Conservation (phyloP, 2,329 filamentous ascomycete species). For the Talaromyces marneffei region DNA sequence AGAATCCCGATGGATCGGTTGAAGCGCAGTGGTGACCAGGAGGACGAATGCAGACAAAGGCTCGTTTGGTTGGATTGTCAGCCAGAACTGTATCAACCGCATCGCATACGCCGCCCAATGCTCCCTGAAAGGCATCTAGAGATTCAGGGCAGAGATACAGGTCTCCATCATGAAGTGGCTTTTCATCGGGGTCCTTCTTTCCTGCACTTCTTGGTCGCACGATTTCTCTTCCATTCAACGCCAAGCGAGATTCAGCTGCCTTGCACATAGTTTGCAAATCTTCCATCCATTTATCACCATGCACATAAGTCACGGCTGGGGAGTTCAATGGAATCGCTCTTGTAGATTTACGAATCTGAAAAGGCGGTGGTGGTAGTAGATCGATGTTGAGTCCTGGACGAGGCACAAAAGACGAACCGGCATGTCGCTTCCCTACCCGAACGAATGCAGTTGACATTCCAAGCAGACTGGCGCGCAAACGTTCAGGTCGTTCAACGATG, state of each 20-base stretch:
- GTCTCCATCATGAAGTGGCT: constrained; percentile 77
- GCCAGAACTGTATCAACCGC: constrained; percentile 81
- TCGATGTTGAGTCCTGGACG: constrained; percentile 56
- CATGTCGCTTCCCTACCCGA: constrained; percentile 74
- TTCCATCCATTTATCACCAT: constrained; percentile 88
- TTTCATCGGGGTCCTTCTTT: constrained; percentile 35
- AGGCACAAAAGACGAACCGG: constrained; percentile 62
- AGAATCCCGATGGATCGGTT: constrained; percentile 86
- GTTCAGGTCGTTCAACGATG: constrained; percentile 90
- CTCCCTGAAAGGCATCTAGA: constrained; percentile 78
- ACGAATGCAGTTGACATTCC: constrained; percentile 86
- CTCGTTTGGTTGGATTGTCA: constrained; percentile 59
- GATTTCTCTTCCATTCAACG: constrained; percentile 71
- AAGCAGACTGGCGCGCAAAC: constrained; percentile 75
- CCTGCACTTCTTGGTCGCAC: constrained; percentile 50
- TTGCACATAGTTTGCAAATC: constrained; percentile 83
- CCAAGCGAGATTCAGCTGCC: constrained; percentile 69
- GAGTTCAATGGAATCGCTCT: constrained; percentile 67
- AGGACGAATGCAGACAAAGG: constrained; percentile 87
- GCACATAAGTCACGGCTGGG: constrained; percentile 78
- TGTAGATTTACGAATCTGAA: constrained; percentile 76
- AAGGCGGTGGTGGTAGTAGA: constrained; percentile 60
- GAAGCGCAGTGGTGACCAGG: constrained; percentile 95
- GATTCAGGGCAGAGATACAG: constrained; percentile 87
- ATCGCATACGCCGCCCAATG: constrained; percentile 86